Evolutionary conservation across 2,329 filamentous ascomycete species (phyloP), one percentile per base, ranked within the genome.

Genomic region (Apiospora pterosperma): DNA sequence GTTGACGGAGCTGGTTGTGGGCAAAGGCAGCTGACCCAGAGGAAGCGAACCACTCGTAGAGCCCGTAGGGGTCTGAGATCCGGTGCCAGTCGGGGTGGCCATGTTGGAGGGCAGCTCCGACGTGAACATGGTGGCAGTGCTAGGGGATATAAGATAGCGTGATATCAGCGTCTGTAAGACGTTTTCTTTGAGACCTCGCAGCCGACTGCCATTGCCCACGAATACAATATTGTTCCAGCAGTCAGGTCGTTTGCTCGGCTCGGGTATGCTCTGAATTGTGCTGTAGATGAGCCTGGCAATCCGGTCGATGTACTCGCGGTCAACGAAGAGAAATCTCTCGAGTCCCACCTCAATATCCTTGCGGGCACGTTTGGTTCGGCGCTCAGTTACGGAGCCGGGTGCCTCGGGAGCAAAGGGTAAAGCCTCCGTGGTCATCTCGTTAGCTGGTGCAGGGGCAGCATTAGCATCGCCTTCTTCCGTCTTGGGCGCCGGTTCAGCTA

Each of bases 81-180:
- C 95, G 0, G 95, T 98, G 23, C 93, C 94, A 12, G 91, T 86
- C 1, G 96, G 96, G 0, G 96, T 98, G 36, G 92, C 93, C 75
- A 97, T 87, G 78, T 96, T 95, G 10, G 93, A 97, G 8, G 96
- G 96, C 41, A 98, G 88, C 78, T 99, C 96, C 25, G 93, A 97
- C 39, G 94, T 97, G 83, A 98, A 98, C 73, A 98, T 98, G 48
- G 94, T 97, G 61, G 93, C 93, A 1, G 93, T 95, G 34, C 91
- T 94, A 0, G 96, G 96, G 2, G 94, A 97, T 69, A 99, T 89
- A 63, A 97, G 86, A 76, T 97, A 96, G 69, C 94, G 93, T 60
- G 90, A 86, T 41, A 87, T 87, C 39, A 99, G 86, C 0, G 89
- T 93, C 71, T 91, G 86, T 41, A 98, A 77, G 59, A 99, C 88